Evolutionary conservation across 139 green algal genomes (phyloP), one percentile per base, ranked within the genome.

Genomic region (Chlamydomonas schloesseri): DNA sequence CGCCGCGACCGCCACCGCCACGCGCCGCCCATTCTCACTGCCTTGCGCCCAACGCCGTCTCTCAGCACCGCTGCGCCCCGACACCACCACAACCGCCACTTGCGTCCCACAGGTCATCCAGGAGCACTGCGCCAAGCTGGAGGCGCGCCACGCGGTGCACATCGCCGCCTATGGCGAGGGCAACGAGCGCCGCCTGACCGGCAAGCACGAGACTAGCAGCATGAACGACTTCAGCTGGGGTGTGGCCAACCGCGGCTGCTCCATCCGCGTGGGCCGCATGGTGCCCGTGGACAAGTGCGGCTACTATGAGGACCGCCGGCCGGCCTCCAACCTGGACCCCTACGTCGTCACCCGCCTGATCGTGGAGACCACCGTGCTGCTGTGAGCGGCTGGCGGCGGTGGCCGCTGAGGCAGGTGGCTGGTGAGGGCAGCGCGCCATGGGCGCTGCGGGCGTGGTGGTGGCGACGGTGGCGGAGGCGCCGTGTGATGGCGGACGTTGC

Each of bases 141-240:
- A 95, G 89, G 94, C 95, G 85, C 90, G 91, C 70, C 97, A 99
- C 90, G 67, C 82, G 20, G 62, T 91, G 57, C 86, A 93, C 89
- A 90, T 91, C 47, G 89, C 82, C 34, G 93, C 95, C 69, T 91
- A 91, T 50, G 86, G 89, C 24, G 86, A 94, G 91, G 98, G 98
- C 89, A 99, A 99, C 83, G 98, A 99, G 94, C 94, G 98, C 84
- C 96, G 98, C 72, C 95, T 99, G 82, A 99, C 98, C 1, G 97
- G 81, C 69, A 96, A 96, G 91, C 95, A 98, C 89, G 93, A 96
- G 92, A 99, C 98, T 0, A 96, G 91, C 81, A 94, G 88, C 89
- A 99, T 99, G 88, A 88, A 98, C 81, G 94, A 97, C 93, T 99
- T 99, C 93, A 94, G 81, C 71, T 99, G 96, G 96, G 98, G 98